Conservation (phyloP, 148 eudicot species). For the Rhododendron vialii region DNA sequence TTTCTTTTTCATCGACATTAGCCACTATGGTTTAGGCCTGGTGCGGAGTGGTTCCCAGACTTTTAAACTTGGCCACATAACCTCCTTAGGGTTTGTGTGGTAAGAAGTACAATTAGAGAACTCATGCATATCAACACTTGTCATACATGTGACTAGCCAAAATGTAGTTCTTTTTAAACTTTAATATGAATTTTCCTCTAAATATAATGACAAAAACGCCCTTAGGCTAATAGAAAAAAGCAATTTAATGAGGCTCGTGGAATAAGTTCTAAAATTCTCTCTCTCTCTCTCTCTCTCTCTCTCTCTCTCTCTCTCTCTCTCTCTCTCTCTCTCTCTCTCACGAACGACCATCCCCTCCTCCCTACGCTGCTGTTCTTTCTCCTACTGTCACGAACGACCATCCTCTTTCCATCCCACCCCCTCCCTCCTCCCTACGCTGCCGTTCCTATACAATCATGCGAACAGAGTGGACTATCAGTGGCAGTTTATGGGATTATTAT, state of each 20-base stretch:
- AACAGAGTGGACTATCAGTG: not conserved
- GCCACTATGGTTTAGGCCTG: not conserved
- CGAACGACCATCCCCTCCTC: not conserved
- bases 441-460: not conserved
- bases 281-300: not conserved
- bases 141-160: not conserved
- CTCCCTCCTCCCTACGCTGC: not conserved
- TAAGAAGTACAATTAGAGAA: not conserved
- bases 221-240: no score
- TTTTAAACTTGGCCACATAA: not conserved
- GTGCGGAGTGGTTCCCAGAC: not conserved
- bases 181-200: not conserved
- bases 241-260: not conserved
- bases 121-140: not conserved
- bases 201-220: not conserved
- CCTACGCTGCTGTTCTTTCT: not conserved
- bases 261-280: not conserved
- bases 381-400: not conserved
- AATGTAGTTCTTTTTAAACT: not conserved
- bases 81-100: not conserved
- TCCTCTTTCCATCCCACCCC: not conserved
- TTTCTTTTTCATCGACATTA: not conserved
- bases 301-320: no score
- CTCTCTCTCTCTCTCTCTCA: no score
- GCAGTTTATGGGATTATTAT: not conserved